phyloP scores from a whole-genome alignment of 768 basidiomycete genomes.

The Cystobasidium tubakii region DNA sequence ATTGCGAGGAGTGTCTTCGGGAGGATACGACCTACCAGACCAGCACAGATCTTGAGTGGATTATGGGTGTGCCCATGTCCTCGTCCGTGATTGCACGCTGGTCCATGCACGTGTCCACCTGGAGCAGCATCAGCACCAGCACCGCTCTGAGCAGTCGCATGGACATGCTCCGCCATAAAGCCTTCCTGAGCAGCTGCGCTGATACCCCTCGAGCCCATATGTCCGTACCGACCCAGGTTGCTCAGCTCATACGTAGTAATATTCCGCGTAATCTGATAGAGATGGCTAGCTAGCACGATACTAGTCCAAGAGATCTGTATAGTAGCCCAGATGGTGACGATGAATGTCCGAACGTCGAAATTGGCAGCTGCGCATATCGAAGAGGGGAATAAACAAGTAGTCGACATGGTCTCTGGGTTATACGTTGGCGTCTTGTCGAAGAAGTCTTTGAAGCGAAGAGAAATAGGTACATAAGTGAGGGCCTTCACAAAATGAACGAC shows the following conservation, averaged over 20 bases:
- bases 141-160: constrained; percentile 44
- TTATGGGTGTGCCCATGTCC: constrained; percentile 50
- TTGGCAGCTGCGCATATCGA: constrained; percentile 64
- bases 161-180: constrained; percentile 56
- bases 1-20: constrained; percentile 76
- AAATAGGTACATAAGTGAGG: constrained; percentile 18
- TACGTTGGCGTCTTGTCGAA: constrained; percentile 47
- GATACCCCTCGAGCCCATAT: constrained; percentile 62
- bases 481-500: no score
- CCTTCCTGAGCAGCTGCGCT: constrained; percentile 42
- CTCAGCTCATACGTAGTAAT: constrained; percentile 95
- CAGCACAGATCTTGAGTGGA: constrained; percentile 38
- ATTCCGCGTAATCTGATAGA: constrained; percentile 86
- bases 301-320: constrained; percentile 93
- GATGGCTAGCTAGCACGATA: constrained; percentile 74
- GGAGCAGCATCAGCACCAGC: background rate
- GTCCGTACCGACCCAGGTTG: constrained; percentile 90
- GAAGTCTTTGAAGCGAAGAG: constrained; percentile 55
- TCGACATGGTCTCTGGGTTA: constrained; percentile 20
- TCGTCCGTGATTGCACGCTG: constrained; percentile 45
- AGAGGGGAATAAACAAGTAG: constrained; percentile 64
- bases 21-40: background rate
- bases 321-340: constrained; percentile 75
- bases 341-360: constrained; percentile 76
- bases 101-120: constrained; percentile 51